Evolutionary conservation across 306 rosid genomes (phyloP), one percentile per base, ranked within the genome.

Genomic region (Ziziphus jujuba): DNA sequence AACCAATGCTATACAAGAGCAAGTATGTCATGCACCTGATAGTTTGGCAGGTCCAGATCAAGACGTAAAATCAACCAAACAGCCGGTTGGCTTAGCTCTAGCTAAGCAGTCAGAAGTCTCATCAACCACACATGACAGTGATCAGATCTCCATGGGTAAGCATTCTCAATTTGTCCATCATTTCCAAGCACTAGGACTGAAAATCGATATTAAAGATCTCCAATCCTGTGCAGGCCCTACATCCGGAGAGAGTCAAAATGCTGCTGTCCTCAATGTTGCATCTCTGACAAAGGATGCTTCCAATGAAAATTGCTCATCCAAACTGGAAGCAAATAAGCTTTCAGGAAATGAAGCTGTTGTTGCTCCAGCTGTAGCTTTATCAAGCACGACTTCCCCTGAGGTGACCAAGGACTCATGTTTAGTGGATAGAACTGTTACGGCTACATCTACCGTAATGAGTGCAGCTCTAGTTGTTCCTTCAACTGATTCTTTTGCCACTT

Each of bases 151-250:
- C 60, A 61, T 69, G 66, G 89, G 96, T 84, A 76, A 77, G 61
- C 75, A 63, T 43, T 45, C 13, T 60, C 48, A 48, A 49, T 62
- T 68, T 61, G 38, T 70, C 5, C 10, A 21, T 12, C 16, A 22
- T 21, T 70, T 61, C 67, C 19, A 7, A 48, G 28, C 21, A 44
- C 48, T 47, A 47, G 35, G 65, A 49, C 35, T 51, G 22, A 65
- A 55, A 24, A 49, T 48, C 53, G 59, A 51, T 73, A 40, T 71
- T 61, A 36, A 69, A 50, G 36, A 56, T 51, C 72, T 61, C 77
- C 62, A 52, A 76, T 43, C 47, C 55, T 78, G 56, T 80, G 76
- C 91, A 90, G 95, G 88, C 51, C 31, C 77, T 67, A 85, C 76
- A 47, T 54, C 48, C 23, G 85, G 77, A 70, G 76, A 72, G 71